Base-by-base conservation (phyloP, 2,329 filamentous ascomycete genomes). In the Colletotrichum agaves region DNA sequence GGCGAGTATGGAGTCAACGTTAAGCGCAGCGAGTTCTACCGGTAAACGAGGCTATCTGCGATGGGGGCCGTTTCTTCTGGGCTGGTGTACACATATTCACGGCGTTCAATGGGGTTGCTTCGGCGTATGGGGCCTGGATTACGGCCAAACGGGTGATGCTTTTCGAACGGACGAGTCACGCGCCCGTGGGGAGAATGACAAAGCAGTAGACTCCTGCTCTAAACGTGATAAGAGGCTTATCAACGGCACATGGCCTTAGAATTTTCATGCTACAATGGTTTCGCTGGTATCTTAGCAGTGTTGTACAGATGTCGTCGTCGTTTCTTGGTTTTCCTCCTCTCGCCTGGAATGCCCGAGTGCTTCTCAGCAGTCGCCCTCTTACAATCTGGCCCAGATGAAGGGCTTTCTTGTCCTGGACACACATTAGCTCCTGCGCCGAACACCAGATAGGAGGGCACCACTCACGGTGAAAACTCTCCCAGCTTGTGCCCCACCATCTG, bases 1-100 rank as follows among this genome's bases (percentile, higher is more conserved):
- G 93, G 93, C 35, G 96, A 99, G 84, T 99, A 98, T 77, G 96
- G 96, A 1, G 94, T 99, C 59, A 99, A 97, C 77, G 92, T 98
- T 60, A 98, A 97, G 88, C 87, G 96, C 71, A 94, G 95, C 76
- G 96, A 99, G 82, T 99, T 98, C 77, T 99, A 99, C 79, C 87
- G 94, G 74, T 98, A 73, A 8, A 7, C 27, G 27, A 27, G 8
- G 5, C 6, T 27, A 7, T 27, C 8, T 27, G 27, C 27, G 27
- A 75, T 19, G 12, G 17, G 17, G 23, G 35, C 47, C 12, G n/a
- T 33, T 59, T 59, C 39, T 5, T 23, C 27, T 8, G 56, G 39
- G 41, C 21, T 43, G 61, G 39, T 66, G 66, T 59, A 60, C 11
- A 67, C 21, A 63, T 63, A 64, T 44, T 27, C 33, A 63, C 47